Percentiles rank a stretch among this genome's conserved stretches.
Conservation (phyloP, 352 stramenopile genomes). For the Thalassiosira hispida region DNA sequence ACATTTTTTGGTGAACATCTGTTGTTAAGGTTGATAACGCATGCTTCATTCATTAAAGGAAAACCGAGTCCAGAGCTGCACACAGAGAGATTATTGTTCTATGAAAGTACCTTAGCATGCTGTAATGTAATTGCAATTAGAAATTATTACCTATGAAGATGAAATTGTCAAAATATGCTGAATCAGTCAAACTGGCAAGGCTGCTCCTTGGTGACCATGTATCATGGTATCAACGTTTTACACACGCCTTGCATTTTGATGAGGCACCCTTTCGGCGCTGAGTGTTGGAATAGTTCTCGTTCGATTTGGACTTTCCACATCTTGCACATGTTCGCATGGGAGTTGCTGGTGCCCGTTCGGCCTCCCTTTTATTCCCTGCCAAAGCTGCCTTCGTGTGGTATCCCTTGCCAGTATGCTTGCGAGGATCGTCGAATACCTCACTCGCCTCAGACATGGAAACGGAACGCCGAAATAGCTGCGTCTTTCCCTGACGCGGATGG, state of each 20-base stretch:
- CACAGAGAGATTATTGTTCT: too few relatives aligned
- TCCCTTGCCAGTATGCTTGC: conserved; percentile 34
- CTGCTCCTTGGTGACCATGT: too few relatives aligned
- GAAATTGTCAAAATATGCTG: too few relatives aligned
- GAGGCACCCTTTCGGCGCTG: background rate
- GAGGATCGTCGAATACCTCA: conserved; percentile 29
- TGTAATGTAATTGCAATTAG: too few relatives aligned
- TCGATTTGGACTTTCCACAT: conserved; percentile 12
- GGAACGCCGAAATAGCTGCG: conserved; percentile 36
- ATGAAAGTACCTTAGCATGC: too few relatives aligned
- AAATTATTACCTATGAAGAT: too few relatives aligned
- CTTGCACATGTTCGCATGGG: conserved; percentile 9
- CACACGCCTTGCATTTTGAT: background rate
- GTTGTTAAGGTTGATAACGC: too few relatives aligned
- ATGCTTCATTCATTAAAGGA: too few relatives aligned
- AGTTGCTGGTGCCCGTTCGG: background rate
- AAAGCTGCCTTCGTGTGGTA: conserved; percentile 23
- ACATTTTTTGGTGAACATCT: too few relatives aligned
- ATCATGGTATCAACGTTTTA: too few relatives aligned
- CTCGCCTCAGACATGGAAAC: background rate
- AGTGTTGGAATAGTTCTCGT: conserved; percentile 17
- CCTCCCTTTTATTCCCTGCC: background rate
- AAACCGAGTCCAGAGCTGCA: too few relatives aligned
- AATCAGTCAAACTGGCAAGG: too few relatives aligned
- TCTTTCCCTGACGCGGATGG: conserved; percentile 38